A percentile compares a stretch with the other conserved stretches of the same genome.
Conservation (phyloP, 1,139 yeast genomes). For the Suhomyces bokatorum region DNA sequence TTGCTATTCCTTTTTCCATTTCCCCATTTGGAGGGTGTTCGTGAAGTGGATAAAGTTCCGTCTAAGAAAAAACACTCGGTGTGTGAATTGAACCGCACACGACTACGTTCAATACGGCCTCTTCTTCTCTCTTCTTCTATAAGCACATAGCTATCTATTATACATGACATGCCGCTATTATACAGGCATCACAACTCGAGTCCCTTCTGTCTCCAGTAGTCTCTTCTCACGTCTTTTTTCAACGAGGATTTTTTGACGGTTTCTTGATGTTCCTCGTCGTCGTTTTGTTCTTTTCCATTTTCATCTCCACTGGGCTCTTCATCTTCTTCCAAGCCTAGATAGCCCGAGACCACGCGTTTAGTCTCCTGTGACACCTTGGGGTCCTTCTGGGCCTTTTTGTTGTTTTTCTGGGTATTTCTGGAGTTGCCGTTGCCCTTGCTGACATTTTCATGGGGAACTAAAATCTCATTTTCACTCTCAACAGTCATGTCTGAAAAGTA, state of each 20-base stretch:
- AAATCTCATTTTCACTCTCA: constrained; percentile 36
- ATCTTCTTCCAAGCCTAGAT: constrained; percentile 25
- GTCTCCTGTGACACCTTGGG: constrained; percentile 14
- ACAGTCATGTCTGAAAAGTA: constrained; percentile 46
- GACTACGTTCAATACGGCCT: background rate
- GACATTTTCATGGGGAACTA: background rate
- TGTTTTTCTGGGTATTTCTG: background rate
- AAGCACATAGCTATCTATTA: constrained; percentile 1
- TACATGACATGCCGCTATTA: constrained; percentile 9
- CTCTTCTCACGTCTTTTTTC: constrained; percentile 40
- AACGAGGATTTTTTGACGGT: constrained; percentile 21
- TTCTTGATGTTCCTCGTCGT: constrained; percentile 18
- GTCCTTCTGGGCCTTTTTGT: background rate
- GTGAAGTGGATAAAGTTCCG: no score
- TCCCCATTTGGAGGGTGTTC: no score
- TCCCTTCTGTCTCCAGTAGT: constrained; percentile 49
- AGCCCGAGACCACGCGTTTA: constrained; percentile 28
- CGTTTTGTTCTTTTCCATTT: constrained; percentile 6
- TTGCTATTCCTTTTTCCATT: no score
- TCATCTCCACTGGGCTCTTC: constrained; percentile 14
- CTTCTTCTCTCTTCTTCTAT: no score
- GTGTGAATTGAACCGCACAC: no score
- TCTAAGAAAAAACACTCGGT: no score
- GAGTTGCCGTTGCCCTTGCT: background rate
- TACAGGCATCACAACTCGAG: constrained; percentile 25